These are phyloP conservation scores for Neobulgaria alba DNA, from an alignment of 2,329 filamentous ascomycete genomes.

Conservation along the genomic window DNA sequence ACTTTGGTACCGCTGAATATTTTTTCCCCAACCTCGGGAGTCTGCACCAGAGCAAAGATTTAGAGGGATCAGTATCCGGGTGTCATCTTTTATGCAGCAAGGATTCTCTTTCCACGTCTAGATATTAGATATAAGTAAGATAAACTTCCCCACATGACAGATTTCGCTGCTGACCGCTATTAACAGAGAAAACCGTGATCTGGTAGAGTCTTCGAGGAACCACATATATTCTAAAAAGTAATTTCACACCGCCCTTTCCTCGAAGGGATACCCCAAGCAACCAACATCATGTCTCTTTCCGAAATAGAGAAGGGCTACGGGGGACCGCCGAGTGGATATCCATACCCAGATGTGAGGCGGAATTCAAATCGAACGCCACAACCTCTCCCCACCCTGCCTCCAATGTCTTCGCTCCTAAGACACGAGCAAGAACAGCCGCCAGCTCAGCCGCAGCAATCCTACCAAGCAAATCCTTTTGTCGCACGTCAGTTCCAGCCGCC, in stretches of 20 bases:
- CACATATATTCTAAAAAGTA: neutral
- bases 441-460: slow-evolving; percentile 2
- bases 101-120: neutral
- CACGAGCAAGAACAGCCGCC: slow-evolving; percentile 3
- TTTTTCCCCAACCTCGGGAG: neutral
- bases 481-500: slow-evolving; percentile 9
- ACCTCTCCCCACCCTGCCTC: slow-evolving; percentile 12
- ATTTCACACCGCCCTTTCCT: neutral
- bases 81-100: neutral
- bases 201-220: too few species aligned
- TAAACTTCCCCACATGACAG: neutral
- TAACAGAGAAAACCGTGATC: too few species aligned
- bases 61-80: neutral
- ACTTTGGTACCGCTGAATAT: neutral
- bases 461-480: slow-evolving; percentile 4
- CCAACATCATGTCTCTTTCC: neutral
- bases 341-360: neutral
- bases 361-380: neutral
- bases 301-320: neutral
- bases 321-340: neutral
- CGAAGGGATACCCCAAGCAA: neutral
- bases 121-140: neutral
- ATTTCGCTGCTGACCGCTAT: neutral
- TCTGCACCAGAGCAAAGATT: neutral
- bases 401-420: slow-evolving; percentile 19